Base-by-base conservation (phyloP, 257 asterid genomes). In the Scutellaria galericulata region DNA sequence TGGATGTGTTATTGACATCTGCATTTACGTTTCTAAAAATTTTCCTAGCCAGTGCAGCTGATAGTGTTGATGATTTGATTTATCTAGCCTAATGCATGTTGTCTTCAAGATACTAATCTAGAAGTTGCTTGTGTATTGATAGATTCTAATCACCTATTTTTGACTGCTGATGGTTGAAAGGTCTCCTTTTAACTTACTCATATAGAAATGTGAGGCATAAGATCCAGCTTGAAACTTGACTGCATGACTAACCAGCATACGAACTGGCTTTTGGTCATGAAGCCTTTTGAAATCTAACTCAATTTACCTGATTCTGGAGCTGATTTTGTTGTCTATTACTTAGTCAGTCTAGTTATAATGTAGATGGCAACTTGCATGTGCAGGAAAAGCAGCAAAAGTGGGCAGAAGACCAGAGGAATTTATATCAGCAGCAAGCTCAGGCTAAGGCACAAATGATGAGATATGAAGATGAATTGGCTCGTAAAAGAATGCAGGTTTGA, bases 361-460 rank as follows among this genome's bases (percentile, higher is more conserved):
- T 78, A 45, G 11, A 66, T 18, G 40, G 6, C 40, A 27, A 42
- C 20, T 71, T 76, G 44, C 51, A 45, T 69, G 41, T 88, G 79
- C 86, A 95, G 99, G 96, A 88, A 12, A 92, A 92, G 71, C 93
- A 86, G 45, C 85, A 79, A 62, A 85, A 94, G 80, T 95, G 96
- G 96, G 86, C 90, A 24, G 99, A 92, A 84, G 96, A 92, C 40
- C 98, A 92, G 84, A 86, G 97, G 84, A 83, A 95, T 76, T 80
- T 90, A 18, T 85, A 90, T 75, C 94, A 87, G 77, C 90, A 88
- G 75, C 98, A 92, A 72, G 83, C 98, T 68, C 97, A 95, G 73
- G 89, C 90, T 37, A 91, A 95, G 80, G 97, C 98, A 55, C 99
- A 91, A 83, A 82, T 83, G 80, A n/a, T 95, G 86, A 86, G 99